Evolutionary conservation across 768 basidiomycete genomes (phyloP).

Genomic region (Paxillus involutus): DNA sequence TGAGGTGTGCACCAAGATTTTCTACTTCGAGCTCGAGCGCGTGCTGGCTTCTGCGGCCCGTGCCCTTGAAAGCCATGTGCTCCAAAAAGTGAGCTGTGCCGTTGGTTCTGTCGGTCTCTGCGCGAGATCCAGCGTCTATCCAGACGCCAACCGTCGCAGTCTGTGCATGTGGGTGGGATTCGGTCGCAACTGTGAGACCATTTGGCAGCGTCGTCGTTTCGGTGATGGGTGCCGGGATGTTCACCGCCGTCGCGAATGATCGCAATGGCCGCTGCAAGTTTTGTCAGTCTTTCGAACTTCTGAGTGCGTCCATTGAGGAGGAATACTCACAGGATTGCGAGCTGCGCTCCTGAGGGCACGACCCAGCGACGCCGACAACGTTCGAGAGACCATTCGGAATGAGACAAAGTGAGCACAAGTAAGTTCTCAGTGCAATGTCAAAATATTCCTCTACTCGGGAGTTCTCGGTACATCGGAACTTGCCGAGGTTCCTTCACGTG

Average conservation of each 20-base stretch:
- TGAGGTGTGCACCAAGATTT: constrained; percentile 95
- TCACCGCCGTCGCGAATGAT: constrained; percentile 73
- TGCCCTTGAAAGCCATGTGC: constrained; percentile 98
- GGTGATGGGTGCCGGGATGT: constrained; percentile 70
- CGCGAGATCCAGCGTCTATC: constrained; percentile 98
- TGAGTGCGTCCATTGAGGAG: background rate
- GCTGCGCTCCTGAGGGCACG: constrained; percentile 39
- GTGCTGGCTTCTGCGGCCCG: constrained; percentile 83
- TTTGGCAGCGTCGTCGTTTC: constrained; percentile 92
- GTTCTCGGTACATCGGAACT: too few relatives aligned
- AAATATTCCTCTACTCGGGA: too few relatives aligned
- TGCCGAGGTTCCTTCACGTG: too few relatives aligned
- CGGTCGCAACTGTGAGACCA: constrained; percentile 94
- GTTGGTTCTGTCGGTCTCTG: constrained; percentile 92
- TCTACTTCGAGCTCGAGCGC: constrained; percentile 95
- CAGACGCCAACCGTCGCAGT: constrained; percentile 99
- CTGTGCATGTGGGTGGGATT: constrained; percentile 80
- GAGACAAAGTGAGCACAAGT: constrained; percentile 13
- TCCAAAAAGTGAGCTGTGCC: constrained; percentile 99
- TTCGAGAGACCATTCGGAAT: constrained; percentile 45
- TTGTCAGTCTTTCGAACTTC: constrained; percentile 2
- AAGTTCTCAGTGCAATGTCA: too few relatives aligned
- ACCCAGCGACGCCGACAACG: constrained; percentile 44
- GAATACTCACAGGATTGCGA: constrained; percentile 34
- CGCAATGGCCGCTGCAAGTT: constrained; percentile 51